Base-by-base conservation (phyloP, 768 basidiomycete genomes). In the Coprinopsis marcescibilis region DNA sequence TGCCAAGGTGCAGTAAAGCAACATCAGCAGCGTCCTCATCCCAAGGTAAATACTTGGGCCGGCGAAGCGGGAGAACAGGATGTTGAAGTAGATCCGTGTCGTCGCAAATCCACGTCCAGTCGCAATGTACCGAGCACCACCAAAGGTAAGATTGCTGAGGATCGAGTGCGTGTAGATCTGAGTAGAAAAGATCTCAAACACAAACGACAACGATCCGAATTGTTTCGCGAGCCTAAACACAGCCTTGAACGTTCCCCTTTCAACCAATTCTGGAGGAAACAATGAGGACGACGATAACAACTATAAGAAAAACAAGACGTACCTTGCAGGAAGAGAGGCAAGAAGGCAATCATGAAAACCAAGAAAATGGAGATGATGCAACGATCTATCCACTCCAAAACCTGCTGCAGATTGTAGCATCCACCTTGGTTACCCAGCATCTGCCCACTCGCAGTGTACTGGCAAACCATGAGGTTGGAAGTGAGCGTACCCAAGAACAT, bases 91-190 rank as follows among this genome's bases (percentile, higher is more conserved):
- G 51, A 96, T 90, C 45, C 96, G 77, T 17, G 91, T 89, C 3
- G 95, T 98, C 21, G 96, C 96, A 60, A 99, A 99, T 32, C 96
- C 96, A 77, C 96, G 89, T 39, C 96, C 96, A 19, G 95, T 99
- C 13, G 96, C 93, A 54, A 99, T 99, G 67, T 98, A 99, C 43
- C 96, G 81, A 36, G 96, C 96, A 40, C 96, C 96, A 66, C 96
- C 96, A 50, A 96, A 97, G 4, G 90, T 95, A 69, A 99, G 70
- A 66, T 99, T 95, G 66, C 84, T 95, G 52, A 96, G 72, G 65
- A 99, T 97, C 21, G 96, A 98, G 61, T 98, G 91, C 37, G 93
- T 93, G 63, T 91, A 94, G 58, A 99, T 97, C 65, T 98, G 95
- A 1, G 96, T 99, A 12, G 90, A 86, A 70, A 98, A 99, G 52